Evolutionary conservation across 129 eudicot species (phyloP).

Genomic region (Tanacetum coccineum): DNA sequence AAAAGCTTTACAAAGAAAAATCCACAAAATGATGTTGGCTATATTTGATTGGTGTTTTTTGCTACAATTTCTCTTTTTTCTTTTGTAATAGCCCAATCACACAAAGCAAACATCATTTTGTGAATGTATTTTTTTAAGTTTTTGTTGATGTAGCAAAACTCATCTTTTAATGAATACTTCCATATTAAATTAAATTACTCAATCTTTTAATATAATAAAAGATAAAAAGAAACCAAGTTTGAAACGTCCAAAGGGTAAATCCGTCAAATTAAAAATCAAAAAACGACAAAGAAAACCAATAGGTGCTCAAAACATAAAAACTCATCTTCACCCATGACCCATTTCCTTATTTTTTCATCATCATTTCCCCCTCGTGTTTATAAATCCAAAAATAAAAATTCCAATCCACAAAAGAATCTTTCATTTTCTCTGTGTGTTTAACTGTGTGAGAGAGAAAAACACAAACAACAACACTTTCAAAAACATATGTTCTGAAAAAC

Average conservation of each 20-base stretch:
- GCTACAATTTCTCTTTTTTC: too few relatives aligned
- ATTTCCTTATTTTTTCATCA: too few relatives aligned
- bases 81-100: too few relatives aligned
- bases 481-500: neutral
- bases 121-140: too few relatives aligned
- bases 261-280: neutral
- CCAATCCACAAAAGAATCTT: slow-evolving; percentile 28
- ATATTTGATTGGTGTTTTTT: too few relatives aligned
- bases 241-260: slow-evolving; percentile 21
- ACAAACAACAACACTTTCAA: neutral
- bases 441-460: neutral
- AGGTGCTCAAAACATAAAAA: slow-evolving; percentile 12
- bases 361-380: slow-evolving; percentile 23
- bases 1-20: too few relatives aligned
- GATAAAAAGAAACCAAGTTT: slow-evolving; percentile 1
- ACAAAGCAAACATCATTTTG: too few relatives aligned
- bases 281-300: slow-evolving; percentile 26
- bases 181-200: too few relatives aligned
- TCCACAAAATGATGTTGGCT: too few relatives aligned
- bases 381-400: slow-evolving; percentile 16
- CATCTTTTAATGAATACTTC: too few relatives aligned
- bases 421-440: neutral
- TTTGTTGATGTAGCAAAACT: too few relatives aligned
- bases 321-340: slow-evolving; percentile 26
- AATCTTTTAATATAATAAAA: too few relatives aligned